A percentile compares a stretch with the other conserved stretches of the same genome.
Conservation (phyloP, 108 stramenopile species). For the Pseudonitzschia pungens region DNA sequence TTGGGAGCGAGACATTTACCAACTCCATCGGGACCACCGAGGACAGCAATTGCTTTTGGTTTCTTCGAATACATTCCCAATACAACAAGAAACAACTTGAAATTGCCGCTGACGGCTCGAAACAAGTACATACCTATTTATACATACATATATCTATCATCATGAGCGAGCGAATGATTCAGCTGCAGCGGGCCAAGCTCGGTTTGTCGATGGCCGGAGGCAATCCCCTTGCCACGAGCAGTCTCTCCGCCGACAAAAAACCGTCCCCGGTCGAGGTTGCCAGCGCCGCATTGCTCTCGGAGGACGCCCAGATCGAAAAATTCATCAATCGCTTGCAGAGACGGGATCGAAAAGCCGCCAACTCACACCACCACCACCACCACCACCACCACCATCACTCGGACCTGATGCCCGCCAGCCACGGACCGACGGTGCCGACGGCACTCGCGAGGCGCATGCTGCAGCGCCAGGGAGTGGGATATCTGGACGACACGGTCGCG, state of each 20-base stretch:
- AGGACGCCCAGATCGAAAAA: slow-evolving; percentile 45
- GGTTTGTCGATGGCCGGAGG: slow-evolving; percentile 22
- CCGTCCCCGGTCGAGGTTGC: slow-evolving; percentile 47
- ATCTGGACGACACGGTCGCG: slow-evolving; percentile 71
- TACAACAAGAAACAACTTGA: not conserved
- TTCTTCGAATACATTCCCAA: not conserved
- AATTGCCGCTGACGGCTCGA: not conserved
- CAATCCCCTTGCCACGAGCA: not conserved
- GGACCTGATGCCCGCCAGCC: slow-evolving; percentile 12
- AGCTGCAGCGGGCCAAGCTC: slow-evolving; percentile 51
- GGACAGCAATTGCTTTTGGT: not conserved
- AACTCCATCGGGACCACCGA: not conserved
- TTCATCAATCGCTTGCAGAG: slow-evolving; percentile 50
- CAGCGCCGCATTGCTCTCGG: slow-evolving; percentile 23
- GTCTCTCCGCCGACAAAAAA: not conserved
- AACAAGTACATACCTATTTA: not conserved
- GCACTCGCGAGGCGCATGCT: slow-evolving; percentile 73
- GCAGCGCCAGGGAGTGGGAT: slow-evolving; percentile 79
- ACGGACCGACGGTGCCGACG: slow-evolving; percentile 70
- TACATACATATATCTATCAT: no score
- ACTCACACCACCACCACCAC: slow-evolving; percentile 9
- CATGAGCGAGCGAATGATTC: slow-evolving; percentile 74
- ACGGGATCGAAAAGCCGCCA: slow-evolving; percentile 22
- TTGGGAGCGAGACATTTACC: not conserved
- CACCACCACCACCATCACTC: not conserved